Evolutionary conservation across 441 rosid genomes (phyloP), one percentile per base, ranked within the genome.

Genomic region (Bruguiera hainesii): DNA sequence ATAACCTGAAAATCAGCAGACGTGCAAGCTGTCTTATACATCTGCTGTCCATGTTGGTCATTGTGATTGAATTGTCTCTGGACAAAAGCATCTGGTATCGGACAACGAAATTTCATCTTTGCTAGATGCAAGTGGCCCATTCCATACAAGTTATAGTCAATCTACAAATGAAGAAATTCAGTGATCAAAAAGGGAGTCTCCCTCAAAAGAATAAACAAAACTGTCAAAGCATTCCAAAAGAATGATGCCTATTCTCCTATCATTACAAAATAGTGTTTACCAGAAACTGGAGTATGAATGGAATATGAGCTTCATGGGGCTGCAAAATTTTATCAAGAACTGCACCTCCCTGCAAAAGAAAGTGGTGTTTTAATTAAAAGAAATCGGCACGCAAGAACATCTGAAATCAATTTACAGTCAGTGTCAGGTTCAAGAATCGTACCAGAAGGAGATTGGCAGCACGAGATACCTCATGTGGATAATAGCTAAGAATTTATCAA

Each of bases 271-370:
- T 4, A 1, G 33, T 39, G 67, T 31, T 80, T 82, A 95, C 98
- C 94, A 90, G 66, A 86, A 95, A 92, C 77, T 95, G 98, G 70
- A 95, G 98, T 74, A 95, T 66, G 76, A 84, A 95, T 68, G 98
- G 96, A 69, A 90, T 84, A 75, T 95, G 99, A 15, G 99, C 85
- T 83, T 95, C 99, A 74, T 89, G 87, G 60, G 99, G 98, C 84
- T 92, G 98, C 80, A 90, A 77, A 71, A 81, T 72, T 85, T 82
- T 87, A 57, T 85, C 91, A 72, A 90, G 79, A 78, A 87, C 81
- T 59, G 88, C 89, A 64, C 99, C 97, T 71, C 73, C 85, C 99
- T 95, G 81, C 29, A 72, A 80, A 74, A 53, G 21, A 68, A 60
- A 31, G 18, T 18, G 8, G 37, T 37, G 33, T 25, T 16, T 60